phyloP scores from a whole-genome alignment of 306 rosid species.

The Trichosanthes truncata region DNA sequence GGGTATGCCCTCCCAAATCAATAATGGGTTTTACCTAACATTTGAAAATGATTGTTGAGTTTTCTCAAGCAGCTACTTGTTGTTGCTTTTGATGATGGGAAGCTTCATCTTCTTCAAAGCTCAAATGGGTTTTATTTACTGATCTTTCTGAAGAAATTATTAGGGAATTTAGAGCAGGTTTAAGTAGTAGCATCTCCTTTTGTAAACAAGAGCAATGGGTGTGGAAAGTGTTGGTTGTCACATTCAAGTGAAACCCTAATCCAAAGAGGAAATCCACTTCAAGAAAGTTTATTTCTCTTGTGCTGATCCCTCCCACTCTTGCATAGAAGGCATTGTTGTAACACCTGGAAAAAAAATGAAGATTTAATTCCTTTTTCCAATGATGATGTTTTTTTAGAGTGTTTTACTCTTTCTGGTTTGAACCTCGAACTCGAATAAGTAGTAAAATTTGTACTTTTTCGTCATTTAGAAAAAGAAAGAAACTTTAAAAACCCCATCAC shows the following conservation, averaged over 20 bases:
- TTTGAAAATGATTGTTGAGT: neutral
- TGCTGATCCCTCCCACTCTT: slow-evolving; percentile 93
- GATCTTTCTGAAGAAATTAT: slow-evolving; percentile 27
- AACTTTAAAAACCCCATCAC: no score
- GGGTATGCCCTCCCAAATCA: neutral
- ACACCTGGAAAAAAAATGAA: slow-evolving; percentile 37
- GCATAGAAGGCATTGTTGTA: slow-evolving; percentile 96
- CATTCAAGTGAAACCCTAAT: slow-evolving; percentile 73
- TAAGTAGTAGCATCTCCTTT: slow-evolving; percentile 53
- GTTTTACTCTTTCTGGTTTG: no score
- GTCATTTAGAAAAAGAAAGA: no score
- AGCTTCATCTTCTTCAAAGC: slow-evolving; percentile 66
- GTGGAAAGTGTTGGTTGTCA: slow-evolving; percentile 65
- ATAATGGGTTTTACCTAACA: neutral
- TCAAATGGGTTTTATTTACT: slow-evolving; percentile 27
- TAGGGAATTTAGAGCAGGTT: slow-evolving; percentile 56
- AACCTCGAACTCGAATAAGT: neutral
- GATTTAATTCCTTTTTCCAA: neutral
- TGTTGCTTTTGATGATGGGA: slow-evolving; percentile 44
- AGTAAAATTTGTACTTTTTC: no score
- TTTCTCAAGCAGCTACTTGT: slow-evolving; percentile 44
- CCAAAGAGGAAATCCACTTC: slow-evolving; percentile 91
- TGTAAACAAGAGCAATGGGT: slow-evolving; percentile 59
- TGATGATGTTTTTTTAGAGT: no score
- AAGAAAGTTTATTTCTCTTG: slow-evolving; percentile 79